These are phyloP conservation scores for Blakeslea trispora DNA, from an alignment of 371 early-diverging fungal species.

Conservation along the genomic window DNA sequence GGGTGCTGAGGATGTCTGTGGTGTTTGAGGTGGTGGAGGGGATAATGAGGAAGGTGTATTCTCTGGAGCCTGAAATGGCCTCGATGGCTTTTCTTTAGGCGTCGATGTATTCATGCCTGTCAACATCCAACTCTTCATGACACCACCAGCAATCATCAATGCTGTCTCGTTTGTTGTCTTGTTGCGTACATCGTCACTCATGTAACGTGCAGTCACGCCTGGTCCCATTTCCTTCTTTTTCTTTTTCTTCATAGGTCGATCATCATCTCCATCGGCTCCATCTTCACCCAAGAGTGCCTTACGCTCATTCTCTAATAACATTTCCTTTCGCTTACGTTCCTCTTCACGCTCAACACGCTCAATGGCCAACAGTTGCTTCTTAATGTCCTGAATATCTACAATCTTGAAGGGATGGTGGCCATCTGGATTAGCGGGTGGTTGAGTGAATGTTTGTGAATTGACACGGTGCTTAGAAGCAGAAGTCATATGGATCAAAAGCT, in stretches of 20 bases:
- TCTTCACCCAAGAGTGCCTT: constrained; percentile 53
- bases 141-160: constrained; percentile 71
- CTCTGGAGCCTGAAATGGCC: not conserved
- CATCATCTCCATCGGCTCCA: constrained; percentile 42
- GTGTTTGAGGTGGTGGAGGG: constrained; percentile 11
- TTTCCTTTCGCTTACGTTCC: constrained; percentile 60
- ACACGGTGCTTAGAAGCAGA: constrained; percentile 73
- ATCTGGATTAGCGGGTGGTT: constrained; percentile 59
- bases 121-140: constrained; percentile 78
- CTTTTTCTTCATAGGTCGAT: constrained; percentile 52
- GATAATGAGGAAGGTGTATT: constrained; percentile 4
- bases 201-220: constrained; percentile 61
- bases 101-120: constrained; percentile 41
- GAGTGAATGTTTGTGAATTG: constrained; percentile 66
- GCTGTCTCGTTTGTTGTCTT: constrained; percentile 75
- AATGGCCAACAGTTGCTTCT: constrained; percentile 69
- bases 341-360: constrained; percentile 75
- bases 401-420: constrained; percentile 71
- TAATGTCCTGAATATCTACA: constrained; percentile 65
- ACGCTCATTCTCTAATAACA: constrained; percentile 50
- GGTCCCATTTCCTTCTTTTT: constrained; percentile 61
- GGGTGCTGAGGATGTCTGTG: constrained; percentile 3
- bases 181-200: constrained; percentile 71
- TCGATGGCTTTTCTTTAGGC: constrained; percentile 9
- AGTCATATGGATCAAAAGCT: constrained; percentile 66